Conservation (phyloP, 179 eudicot genomes). For the Beta corolliflora region DNA sequence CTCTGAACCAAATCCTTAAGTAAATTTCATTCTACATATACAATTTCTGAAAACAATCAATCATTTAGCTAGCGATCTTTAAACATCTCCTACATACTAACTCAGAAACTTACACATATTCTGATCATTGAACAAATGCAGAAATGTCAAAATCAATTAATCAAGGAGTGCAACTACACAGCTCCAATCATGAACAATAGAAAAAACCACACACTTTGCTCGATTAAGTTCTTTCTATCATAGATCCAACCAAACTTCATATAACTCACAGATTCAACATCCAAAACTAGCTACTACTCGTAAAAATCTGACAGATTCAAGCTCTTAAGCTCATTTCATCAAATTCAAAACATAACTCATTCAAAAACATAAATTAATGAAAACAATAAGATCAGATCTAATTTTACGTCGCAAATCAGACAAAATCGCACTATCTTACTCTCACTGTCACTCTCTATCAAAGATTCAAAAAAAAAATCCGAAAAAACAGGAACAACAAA, state of each 20-base stretch:
- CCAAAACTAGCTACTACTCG: not conserved
- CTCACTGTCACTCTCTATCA: not conserved
- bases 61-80: not conserved
- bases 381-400: constrained; percentile 12
- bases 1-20: not conserved
- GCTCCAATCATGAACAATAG: not conserved
- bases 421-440: not conserved
- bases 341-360: not conserved
- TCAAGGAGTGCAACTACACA: not conserved
- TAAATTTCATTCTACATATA: not conserved
- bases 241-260: not conserved
- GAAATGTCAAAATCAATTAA: not conserved
- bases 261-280: not conserved
- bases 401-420: not conserved
- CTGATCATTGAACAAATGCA: not conserved
- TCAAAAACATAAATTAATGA: not conserved
- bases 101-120: too few relatives aligned
- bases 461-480: too few relatives aligned
- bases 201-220: not conserved
- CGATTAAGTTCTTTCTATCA: not conserved
- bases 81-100: not conserved
- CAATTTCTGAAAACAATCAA: not conserved
- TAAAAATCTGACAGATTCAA: not conserved
- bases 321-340: not conserved
- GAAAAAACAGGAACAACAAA: not conserved